phyloP scores from a whole-genome alignment of 495 filamentous ascomycete genomes.

The Elasticomyces elasticus region DNA sequence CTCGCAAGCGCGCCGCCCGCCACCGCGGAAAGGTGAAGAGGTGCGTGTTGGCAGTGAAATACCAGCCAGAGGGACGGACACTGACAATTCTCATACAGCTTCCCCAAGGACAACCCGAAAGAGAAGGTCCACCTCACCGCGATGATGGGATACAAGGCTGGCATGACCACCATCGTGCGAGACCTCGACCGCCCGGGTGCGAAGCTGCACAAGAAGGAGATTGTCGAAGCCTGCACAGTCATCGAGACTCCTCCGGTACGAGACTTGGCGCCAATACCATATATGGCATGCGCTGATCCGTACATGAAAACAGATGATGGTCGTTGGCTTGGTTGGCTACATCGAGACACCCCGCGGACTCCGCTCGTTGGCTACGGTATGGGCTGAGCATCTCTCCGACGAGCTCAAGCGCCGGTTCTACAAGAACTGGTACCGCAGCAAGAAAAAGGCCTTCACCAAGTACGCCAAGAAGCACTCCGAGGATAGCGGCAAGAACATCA shows the following conservation, averaged over 20 bases:
- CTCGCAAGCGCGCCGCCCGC: conserved; percentile 90
- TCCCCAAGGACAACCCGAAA: conserved; percentile 99
- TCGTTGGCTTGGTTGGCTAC: conserved; percentile 99
- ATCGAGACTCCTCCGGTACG: conserved; percentile 99
- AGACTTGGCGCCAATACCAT: conserved; percentile 23
- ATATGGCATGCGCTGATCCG: conserved; percentile 41
- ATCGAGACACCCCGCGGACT: conserved; percentile 99
- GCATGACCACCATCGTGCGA: conserved; percentile 99
- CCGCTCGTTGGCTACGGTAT: conserved; percentile 97
- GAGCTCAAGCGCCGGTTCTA: conserved; percentile 99
- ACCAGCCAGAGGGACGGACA: background rate
- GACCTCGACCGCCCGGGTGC: conserved; percentile 98
- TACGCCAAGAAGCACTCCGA: conserved; percentile 99
- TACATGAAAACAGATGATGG: conserved; percentile 66
- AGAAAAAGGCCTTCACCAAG: conserved; percentile 99
- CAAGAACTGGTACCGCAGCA: conserved; percentile 99
- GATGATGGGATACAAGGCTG: conserved; percentile 99
- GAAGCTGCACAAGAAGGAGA: conserved; percentile 99
- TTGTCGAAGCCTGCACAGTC: conserved; percentile 97
- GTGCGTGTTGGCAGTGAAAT: conserved; percentile 41
- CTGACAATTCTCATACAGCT: conserved; percentile 44
- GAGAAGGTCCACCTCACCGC: conserved; percentile 98
- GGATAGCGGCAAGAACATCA: conserved; percentile 75
- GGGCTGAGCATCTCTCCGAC: conserved; percentile 97
- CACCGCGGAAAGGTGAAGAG: conserved; percentile 98